A percentile compares a stretch with the other conserved stretches of the same genome.
These are phyloP conservation scores for Podospora australis DNA, from an alignment of 495 filamentous ascomycete species.

Conservation along the genomic window DNA sequence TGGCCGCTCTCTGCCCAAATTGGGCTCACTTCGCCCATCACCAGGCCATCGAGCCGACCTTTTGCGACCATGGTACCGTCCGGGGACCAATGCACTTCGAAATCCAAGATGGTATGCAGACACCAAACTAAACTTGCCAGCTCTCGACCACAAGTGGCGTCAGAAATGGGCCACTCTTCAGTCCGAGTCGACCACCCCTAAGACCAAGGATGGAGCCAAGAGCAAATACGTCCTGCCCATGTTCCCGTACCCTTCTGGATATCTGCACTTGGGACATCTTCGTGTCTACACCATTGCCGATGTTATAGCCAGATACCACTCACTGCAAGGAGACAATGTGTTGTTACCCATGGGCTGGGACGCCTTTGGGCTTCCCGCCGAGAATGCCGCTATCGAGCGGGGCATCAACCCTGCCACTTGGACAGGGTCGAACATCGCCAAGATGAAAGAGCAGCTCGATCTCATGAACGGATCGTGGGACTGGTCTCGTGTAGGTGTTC, in stretches of 20 bases:
- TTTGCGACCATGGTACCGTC: slow-evolving; percentile 2
- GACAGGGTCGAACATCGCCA: slow-evolving; percentile 71
- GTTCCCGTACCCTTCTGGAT: slow-evolving; percentile 90
- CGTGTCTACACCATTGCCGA: slow-evolving; percentile 89
- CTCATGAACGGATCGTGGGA: slow-evolving; percentile 74
- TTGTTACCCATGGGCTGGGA: slow-evolving; percentile 91
- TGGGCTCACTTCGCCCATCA: slow-evolving; percentile 12
- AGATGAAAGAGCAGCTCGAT: slow-evolving; percentile 76
- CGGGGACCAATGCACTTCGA: slow-evolving; percentile 1
- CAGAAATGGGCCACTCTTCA: slow-evolving; percentile 17
- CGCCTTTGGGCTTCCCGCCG: slow-evolving; percentile 83
- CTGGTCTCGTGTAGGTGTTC: slow-evolving; percentile 64
- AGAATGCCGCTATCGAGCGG: slow-evolving; percentile 88
- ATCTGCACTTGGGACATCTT: slow-evolving; percentile 83
- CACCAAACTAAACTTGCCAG: slow-evolving; percentile 52
- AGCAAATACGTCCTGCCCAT: slow-evolving; percentile 80
- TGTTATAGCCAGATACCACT: slow-evolving; percentile 69
- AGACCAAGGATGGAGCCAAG: slow-evolving; percentile 12
- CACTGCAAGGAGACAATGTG: slow-evolving; percentile 69
- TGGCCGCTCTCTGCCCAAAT: slow-evolving; percentile 20
- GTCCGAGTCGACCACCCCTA: neutral
- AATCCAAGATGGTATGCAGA: slow-evolving; percentile 15
- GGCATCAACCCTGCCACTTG: slow-evolving; percentile 71
- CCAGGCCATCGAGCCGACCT: no score
- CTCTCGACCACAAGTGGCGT: slow-evolving; percentile 73